Conservation (phyloP, 495 filamentous ascomycete genomes). For the Xylaria grammica region DNA sequence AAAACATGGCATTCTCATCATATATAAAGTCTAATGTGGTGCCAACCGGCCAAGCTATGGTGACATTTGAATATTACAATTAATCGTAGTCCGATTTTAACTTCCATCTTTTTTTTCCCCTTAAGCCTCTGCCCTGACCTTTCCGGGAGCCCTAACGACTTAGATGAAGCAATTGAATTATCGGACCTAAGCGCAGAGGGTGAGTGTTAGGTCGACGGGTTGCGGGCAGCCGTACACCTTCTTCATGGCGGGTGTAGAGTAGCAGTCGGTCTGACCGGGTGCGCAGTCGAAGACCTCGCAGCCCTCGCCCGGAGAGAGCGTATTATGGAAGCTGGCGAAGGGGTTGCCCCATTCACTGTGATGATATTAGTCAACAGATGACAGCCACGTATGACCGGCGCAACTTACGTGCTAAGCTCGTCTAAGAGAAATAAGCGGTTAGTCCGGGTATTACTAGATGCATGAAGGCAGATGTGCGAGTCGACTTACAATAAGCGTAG, state of each 20-base stretch:
- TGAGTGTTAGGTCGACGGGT: slow-evolving; percentile 30
- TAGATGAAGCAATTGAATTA: too few relatives aligned
- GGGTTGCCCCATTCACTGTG: slow-evolving; percentile 36
- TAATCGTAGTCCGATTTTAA: too few relatives aligned
- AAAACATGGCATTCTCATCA: too few relatives aligned
- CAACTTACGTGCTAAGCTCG: slow-evolving; percentile 33
- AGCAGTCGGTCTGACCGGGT: slow-evolving; percentile 28
- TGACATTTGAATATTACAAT: too few relatives aligned
- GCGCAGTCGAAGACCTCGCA: slow-evolving; percentile 37
- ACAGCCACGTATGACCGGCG: background rate
- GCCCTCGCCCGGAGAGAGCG: slow-evolving; percentile 28
- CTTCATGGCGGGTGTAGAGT: slow-evolving; percentile 30
- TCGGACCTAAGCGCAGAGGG: slow-evolving; percentile 21
- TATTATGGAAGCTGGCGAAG: slow-evolving; percentile 31
- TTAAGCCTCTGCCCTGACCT: too few relatives aligned
- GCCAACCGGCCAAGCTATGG: too few relatives aligned
- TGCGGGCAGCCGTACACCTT: slow-evolving; percentile 38
- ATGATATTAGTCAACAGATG: background rate
- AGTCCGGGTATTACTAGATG: slow-evolving; percentile 19
- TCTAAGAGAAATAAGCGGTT: slow-evolving; percentile 27
- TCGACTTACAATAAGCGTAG: slow-evolving; percentile 35
- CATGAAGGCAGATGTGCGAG: background rate
- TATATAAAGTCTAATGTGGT: too few relatives aligned
- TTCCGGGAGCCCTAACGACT: too few relatives aligned
- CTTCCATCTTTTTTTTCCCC: too few relatives aligned